A percentile compares a stretch with the other conserved stretches of the same genome.
phyloP scores from a whole-genome alignment of 352 stramenopile species.

The Phytopythium oedochilum region DNA sequence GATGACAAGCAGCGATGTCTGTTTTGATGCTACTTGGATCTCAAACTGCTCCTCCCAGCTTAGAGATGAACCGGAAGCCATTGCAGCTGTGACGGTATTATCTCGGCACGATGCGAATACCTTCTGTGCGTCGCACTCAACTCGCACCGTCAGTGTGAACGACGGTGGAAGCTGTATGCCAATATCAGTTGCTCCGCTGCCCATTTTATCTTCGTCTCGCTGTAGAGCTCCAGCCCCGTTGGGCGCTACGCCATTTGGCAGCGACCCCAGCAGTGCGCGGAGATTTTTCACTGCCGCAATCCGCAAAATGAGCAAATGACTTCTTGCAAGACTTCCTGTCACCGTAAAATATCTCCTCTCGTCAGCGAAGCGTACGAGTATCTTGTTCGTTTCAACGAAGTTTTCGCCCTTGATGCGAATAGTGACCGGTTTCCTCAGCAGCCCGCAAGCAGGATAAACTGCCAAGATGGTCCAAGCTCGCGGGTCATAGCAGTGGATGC shows the following conservation, averaged over 20 bases:
- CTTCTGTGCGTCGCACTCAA: conserved; percentile 42
- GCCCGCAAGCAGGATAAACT: conserved; percentile 40
- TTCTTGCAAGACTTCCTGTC: conserved; percentile 27
- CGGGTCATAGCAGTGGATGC: conserved; percentile 68
- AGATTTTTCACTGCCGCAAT: conserved; percentile 48
- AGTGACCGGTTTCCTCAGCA: conserved; percentile 19
- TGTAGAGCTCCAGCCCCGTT: conserved; percentile 11
- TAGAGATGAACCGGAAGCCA: conserved; percentile 23
- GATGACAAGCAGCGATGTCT: conserved; percentile 24
- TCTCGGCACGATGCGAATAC: conserved; percentile 45
- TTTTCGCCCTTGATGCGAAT: conserved; percentile 49
- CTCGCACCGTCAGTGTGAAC: conserved; percentile 41
- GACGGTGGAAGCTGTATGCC: conserved; percentile 10
- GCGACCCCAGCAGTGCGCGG: conserved; percentile 20
- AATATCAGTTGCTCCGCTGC: neutral
- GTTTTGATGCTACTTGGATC: conserved; percentile 30
- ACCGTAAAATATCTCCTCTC: conserved; percentile 34
- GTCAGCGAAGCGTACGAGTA: conserved; percentile 46
- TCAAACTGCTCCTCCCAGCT: conserved; percentile 72
- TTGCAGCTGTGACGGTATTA: conserved; percentile 22
- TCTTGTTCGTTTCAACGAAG: conserved; percentile 70
- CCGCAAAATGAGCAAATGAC: conserved; percentile 46
- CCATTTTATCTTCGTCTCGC: conserved; percentile 20
- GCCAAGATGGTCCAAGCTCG: conserved; percentile 37
- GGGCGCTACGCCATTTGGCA: conserved; percentile 7